Conservation (phyloP, 345 rosid genomes). For the Iberis pinnata region DNA sequence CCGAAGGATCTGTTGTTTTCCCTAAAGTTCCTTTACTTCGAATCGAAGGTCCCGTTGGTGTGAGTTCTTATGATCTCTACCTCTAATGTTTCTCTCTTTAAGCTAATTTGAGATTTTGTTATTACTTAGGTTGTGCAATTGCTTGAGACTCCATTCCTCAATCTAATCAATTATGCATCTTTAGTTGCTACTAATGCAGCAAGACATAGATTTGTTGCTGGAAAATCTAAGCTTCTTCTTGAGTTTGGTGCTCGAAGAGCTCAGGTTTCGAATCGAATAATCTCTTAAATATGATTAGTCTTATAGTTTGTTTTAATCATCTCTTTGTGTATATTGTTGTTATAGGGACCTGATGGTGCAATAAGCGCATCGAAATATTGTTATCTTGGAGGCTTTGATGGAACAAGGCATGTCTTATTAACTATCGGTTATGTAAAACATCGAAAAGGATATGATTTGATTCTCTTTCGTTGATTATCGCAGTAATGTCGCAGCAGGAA, state of each 20-base stretch:
- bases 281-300: constrained; percentile 4
- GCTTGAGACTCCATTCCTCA: constrained; percentile 88
- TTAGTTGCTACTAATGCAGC: constrained; percentile 95
- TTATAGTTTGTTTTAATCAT: constrained; percentile 7
- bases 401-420: constrained; percentile 54
- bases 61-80: constrained; percentile 36
- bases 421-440: not conserved
- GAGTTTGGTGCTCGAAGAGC: constrained; percentile 97
- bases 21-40: constrained; percentile 89
- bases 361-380: constrained; percentile 82
- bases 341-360: constrained; percentile 89
- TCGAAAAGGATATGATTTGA: not conserved
- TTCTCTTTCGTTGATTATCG: constrained; percentile 10
- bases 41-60: constrained; percentile 89
- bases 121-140: constrained; percentile 70
- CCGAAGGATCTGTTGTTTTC: constrained; percentile 87
- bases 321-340: constrained; percentile 21
- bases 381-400: constrained; percentile 94
- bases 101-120: too few relatives aligned
- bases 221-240: constrained; percentile 70
- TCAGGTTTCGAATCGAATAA: constrained; percentile 46
- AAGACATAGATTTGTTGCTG: constrained; percentile 88
- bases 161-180: constrained; percentile 81
- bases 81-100: not conserved
- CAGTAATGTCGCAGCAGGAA: constrained; percentile 96